phyloP scores from a whole-genome alignment of 345 rosid genomes.

The Acer saccharum region DNA sequence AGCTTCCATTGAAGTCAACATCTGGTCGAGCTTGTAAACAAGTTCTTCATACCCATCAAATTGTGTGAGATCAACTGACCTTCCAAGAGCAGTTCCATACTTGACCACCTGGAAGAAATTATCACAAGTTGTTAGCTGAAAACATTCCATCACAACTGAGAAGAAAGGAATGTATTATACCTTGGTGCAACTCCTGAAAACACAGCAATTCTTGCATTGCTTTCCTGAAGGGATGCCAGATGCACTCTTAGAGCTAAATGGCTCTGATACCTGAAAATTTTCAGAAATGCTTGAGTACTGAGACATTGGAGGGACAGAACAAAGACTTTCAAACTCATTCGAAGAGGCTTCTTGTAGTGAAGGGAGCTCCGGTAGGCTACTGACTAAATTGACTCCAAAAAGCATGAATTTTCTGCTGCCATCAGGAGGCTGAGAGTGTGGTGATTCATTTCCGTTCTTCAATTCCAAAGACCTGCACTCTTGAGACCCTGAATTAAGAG shows the following conservation, averaged over 20 bases:
- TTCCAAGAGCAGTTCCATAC: slow-evolving; percentile 40
- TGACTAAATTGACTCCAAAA: slow-evolving; percentile 52
- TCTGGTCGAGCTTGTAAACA: slow-evolving; percentile 39
- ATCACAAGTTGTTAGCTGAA: not conserved
- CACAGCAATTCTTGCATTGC: slow-evolving; percentile 30
- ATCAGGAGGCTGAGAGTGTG: slow-evolving; percentile 25
- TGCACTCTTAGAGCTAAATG: slow-evolving; percentile 20
- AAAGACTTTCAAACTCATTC: slow-evolving; percentile 32
- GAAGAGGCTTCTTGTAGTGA: slow-evolving; percentile 52
- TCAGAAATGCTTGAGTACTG: slow-evolving; percentile 27
- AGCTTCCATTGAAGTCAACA: slow-evolving; percentile 50
- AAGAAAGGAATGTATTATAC: slow-evolving; percentile 21
- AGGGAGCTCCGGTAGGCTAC: slow-evolving; percentile 56
- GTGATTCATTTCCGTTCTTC: slow-evolving; percentile 31
- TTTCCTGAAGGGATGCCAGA: slow-evolving; percentile 24
- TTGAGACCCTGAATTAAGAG: slow-evolving; percentile 17
- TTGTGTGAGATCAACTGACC: slow-evolving; percentile 38
- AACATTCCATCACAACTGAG: not conserved
- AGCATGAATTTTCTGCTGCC: slow-evolving; percentile 32
- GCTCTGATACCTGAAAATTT: slow-evolving; percentile 26
- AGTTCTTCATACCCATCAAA: slow-evolving; percentile 41
- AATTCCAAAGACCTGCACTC: slow-evolving; percentile 23
- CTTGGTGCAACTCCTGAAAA: slow-evolving; percentile 35
- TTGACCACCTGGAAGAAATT: slow-evolving; percentile 41
- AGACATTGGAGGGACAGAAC: slow-evolving; percentile 31